Conservation (phyloP, 2,329 filamentous ascomycete genomes). For the Xylaria polymorpha region DNA sequence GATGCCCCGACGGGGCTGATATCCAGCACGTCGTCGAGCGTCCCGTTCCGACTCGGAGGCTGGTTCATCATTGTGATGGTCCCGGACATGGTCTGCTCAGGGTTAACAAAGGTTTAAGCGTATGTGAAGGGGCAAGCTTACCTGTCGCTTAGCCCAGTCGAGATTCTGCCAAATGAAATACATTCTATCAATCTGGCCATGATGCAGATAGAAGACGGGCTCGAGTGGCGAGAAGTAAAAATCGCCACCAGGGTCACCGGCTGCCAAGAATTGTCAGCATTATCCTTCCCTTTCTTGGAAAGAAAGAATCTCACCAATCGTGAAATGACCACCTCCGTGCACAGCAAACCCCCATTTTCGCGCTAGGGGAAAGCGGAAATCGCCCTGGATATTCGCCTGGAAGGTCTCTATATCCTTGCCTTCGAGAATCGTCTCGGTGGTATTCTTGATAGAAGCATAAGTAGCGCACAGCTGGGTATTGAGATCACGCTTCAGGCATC, state of each 20-base stretch:
- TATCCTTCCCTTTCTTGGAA: neutral
- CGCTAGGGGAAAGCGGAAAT: slow-evolving; percentile 48
- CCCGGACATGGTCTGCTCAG: slow-evolving; percentile 51
- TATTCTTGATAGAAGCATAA: slow-evolving; percentile 50
- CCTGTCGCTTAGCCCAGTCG: slow-evolving; percentile 54
- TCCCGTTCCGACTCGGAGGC: slow-evolving; percentile 56
- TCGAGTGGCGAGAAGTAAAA: slow-evolving; percentile 58
- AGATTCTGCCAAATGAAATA: slow-evolving; percentile 64
- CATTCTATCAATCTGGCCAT: slow-evolving; percentile 59
- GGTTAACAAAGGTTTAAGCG: slow-evolving; percentile 27
- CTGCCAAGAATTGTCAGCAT: slow-evolving; percentile 37
- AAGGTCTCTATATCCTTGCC: slow-evolving; percentile 53
- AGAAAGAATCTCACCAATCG: slow-evolving; percentile 45
- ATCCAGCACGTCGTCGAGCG: slow-evolving; percentile 53
- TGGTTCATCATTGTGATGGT: slow-evolving; percentile 57
- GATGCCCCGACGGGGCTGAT: slow-evolving; percentile 44
- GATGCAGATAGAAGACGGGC: slow-evolving; percentile 60
- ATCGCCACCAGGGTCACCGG: slow-evolving; percentile 61
- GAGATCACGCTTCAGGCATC: slow-evolving; percentile 58
- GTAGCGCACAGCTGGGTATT: slow-evolving; percentile 49
- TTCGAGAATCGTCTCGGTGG: slow-evolving; percentile 53
- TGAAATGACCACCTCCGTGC: slow-evolving; percentile 53
- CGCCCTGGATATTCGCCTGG: slow-evolving; percentile 56
- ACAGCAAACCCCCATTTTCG: slow-evolving; percentile 47
- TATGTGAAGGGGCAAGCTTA: slow-evolving; percentile 27